Conservation (phyloP, 2,329 filamentous ascomycete species). For the Arthroderma uncinatum region DNA sequence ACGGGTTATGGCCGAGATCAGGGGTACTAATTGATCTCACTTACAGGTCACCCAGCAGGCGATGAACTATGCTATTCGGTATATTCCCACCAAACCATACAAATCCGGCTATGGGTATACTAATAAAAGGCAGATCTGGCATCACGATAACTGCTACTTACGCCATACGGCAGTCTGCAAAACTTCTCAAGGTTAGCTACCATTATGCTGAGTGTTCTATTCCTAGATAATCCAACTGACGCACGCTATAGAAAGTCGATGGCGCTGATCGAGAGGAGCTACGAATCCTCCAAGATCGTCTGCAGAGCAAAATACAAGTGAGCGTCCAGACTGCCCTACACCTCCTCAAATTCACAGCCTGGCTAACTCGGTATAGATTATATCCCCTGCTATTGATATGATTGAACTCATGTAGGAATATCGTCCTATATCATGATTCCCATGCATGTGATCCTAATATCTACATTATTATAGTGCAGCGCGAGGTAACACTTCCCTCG, state of each 20-base stretch:
- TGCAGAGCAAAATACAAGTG: slow-evolving; percentile 78
- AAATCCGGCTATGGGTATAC: neutral
- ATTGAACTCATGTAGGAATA: slow-evolving; percentile 67
- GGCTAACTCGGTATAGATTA: slow-evolving; percentile 45
- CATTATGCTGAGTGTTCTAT: neutral
- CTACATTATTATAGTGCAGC: slow-evolving; percentile 42
- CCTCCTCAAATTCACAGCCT: neutral
- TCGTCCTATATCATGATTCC: neutral
- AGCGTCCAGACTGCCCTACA: slow-evolving; percentile 15
- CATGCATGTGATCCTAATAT: slow-evolving; percentile 16
- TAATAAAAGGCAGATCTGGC: slow-evolving; percentile 46
- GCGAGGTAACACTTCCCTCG: slow-evolving; percentile 66
- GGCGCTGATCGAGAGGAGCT: slow-evolving; percentile 63
- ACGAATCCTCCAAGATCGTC: slow-evolving; percentile 55
- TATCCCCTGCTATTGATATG: slow-evolving; percentile 83
- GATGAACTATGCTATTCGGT: slow-evolving; percentile 80
- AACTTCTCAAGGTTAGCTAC: slow-evolving; percentile 54
- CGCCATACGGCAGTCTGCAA: slow-evolving; percentile 70
- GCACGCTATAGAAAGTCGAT: slow-evolving; percentile 48
- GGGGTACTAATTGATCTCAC: neutral
- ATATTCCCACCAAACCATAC: slow-evolving; percentile 4
- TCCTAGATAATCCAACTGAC: neutral
- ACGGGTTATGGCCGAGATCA: neutral
- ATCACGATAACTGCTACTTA: slow-evolving; percentile 76
- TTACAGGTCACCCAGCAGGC: slow-evolving; percentile 59